Base-by-base conservation (phyloP, 352 stramenopile genomes). In the Pythium brassicae region DNA sequence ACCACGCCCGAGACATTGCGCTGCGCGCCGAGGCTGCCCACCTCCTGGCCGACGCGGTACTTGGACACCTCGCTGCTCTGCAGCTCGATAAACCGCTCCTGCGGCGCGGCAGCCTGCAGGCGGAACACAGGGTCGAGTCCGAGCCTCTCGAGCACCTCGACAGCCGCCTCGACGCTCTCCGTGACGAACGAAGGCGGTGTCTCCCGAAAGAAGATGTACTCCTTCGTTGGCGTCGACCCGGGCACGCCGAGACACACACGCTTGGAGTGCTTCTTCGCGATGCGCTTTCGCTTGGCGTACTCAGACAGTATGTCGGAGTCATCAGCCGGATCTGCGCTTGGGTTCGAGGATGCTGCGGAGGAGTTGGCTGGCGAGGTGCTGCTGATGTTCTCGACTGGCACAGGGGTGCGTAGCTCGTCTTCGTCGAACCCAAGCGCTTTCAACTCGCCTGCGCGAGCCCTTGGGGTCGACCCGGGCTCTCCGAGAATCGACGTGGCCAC, bases 151-250 rank as follows among this genome's bases (percentile, higher is more conserved):
- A 72, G 61, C 12, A 87, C 68, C 32, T 86, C 64, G 10, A 75
- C 58, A 15, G 83, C 83, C 0, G 59, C 79, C 53, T 92, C 78
- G 25, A 89, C 67, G 6, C 68, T 91, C 68, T 90, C 81, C 0
- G 83, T 92, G 43, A 92, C 81, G 63, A 87, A 94, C 8, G 59
- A 78, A 3, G 81, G 81, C n/a, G 81, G 81, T 2, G 81, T 93
- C 63, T 91, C 79, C 43, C 81, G 75, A 61, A 89, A 93, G 62
- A 93, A 93, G 37, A 90, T 72, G 57, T 90, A 92, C 61, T 93
- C 78, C 62, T 90, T 92, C 10, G 73, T 90, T 14, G 78, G 78
- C 43, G 78, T 93, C 40, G 59, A 51, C 2, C 80, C 80, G 14
- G 72, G 62, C 40, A 84, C 67, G 15, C 80, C 83, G 14, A 89